These are phyloP conservation scores for Brasenia schreberi DNA, from an alignment of 164 flowering plant species.

Conservation along the genomic window DNA sequence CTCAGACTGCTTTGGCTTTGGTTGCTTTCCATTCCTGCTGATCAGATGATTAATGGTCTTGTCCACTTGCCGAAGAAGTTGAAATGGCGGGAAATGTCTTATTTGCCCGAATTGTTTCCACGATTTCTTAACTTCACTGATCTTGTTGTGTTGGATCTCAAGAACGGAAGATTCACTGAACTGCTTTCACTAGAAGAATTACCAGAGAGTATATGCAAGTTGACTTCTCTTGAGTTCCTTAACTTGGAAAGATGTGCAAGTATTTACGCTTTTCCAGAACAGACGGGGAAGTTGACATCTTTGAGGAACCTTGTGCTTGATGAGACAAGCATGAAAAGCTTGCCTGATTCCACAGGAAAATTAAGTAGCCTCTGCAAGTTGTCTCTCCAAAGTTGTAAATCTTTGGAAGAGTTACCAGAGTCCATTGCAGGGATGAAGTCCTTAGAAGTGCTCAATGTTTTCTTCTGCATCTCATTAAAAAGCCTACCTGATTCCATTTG, in stretches of 20 bases:
- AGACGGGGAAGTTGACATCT: neutral
- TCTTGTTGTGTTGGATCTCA: neutral
- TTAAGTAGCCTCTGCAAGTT: no score
- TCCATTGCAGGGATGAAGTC: neutral
- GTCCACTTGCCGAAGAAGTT: neutral
- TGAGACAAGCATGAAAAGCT: no score
- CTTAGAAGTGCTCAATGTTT: neutral
- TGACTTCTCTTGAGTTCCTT: neutral
- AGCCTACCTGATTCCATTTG: neutral
- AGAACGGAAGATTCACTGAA: neutral
- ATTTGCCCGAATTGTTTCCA: neutral
- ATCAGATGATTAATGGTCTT: neutral
- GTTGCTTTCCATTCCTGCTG: no score
- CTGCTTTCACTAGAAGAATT: neutral
- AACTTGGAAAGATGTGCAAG: neutral
- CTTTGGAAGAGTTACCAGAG: neutral
- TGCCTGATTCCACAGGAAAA: no score
- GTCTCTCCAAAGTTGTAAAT: neutral
- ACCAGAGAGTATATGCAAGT: neutral
- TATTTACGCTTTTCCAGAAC: neutral
- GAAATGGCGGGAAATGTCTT: neutral
- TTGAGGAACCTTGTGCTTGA: neutral
- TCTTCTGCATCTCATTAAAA: neutral
- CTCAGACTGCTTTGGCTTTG: neutral
- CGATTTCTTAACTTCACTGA: neutral